phyloP scores from a whole-genome alignment of 306 rosid genomes.

The Quercus alba region DNA sequence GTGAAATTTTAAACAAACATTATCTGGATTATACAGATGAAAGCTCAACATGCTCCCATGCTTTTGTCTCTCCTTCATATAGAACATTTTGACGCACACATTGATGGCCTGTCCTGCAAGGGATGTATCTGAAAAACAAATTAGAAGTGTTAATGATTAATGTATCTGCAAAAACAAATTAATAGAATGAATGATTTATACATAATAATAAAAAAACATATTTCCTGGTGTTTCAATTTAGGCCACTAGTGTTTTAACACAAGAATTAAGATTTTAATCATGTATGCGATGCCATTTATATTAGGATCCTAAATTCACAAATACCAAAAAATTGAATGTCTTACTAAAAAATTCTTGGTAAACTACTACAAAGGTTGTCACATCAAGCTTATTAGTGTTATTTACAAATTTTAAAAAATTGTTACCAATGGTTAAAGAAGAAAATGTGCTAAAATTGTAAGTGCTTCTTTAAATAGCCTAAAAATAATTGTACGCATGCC shows the following conservation, averaged over 20 bases:
- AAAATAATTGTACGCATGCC: background rate
- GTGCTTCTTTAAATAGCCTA: background rate
- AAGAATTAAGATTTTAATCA: no score
- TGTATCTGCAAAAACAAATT: no score
- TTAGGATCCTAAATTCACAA: background rate
- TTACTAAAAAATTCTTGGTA: no score
- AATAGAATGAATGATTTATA: no score
- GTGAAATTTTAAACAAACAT: background rate
- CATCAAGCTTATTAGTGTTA: no score
- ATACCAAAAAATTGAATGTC: background rate
- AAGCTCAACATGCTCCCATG: background rate
- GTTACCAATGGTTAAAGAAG: no score
- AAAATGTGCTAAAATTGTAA: no score
- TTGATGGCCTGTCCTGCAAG: background rate
- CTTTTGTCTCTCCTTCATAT: background rate
- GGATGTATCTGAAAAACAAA: background rate
- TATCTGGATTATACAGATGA: background rate
- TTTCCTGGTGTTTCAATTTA: background rate
- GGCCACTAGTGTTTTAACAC: background rate
- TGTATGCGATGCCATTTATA: background rate
- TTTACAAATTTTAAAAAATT: no score
- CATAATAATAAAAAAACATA: background rate
- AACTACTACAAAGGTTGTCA: no score
- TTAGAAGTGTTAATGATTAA: background rate
- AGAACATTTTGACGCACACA: background rate